phyloP scores from a whole-genome alignment of 495 filamentous ascomycete species.

The Chaetomium tenue region DNA sequence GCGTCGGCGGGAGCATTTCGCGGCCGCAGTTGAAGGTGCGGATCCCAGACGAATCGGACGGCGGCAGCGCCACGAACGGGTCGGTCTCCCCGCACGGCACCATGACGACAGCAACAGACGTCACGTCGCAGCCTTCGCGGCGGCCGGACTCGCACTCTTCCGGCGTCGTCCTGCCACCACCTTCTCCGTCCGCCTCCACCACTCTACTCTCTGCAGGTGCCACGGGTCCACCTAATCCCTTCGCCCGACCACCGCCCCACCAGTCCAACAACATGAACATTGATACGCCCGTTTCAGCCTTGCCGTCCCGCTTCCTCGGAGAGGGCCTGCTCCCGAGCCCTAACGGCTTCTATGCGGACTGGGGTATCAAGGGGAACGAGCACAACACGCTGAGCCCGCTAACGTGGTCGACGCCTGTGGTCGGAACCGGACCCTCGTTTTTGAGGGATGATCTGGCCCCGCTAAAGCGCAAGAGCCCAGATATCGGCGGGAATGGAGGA shows the following conservation, averaged over 20 bases:
- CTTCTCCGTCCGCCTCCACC: constrained; percentile 82
- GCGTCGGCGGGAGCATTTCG: constrained; percentile 54
- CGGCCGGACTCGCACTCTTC: constrained; percentile 56
- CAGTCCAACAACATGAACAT: constrained; percentile 81
- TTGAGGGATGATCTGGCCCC: constrained; percentile 51
- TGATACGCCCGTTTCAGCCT: constrained; percentile 95
- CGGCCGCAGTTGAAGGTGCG: constrained; percentile 87
- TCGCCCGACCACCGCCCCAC: constrained; percentile 75
- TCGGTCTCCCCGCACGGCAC: constrained; percentile 72
- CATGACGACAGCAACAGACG: constrained; percentile 58
- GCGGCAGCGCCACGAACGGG: constrained; percentile 71
- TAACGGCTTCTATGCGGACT: constrained; percentile 88
- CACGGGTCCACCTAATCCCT: constrained; percentile 90
- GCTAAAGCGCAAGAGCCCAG: constrained; percentile 51
- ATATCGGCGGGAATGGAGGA: constrained; percentile 38
- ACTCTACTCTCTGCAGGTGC: constrained; percentile 88
- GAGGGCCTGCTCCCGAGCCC: constrained; percentile 83
- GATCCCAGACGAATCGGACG: constrained; percentile 88
- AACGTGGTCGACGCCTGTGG: constrained; percentile 85
- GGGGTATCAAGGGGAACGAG: constrained; percentile 67
- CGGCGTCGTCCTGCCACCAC: constrained; percentile 81
- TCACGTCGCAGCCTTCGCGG: constrained; percentile 39
- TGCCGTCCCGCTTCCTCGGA: constrained; percentile 86
- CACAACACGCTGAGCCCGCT: constrained; percentile 84
- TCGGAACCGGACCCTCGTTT: constrained; percentile 67